phyloP scores from a whole-genome alignment of 768 basidiomycete species.

The Auricularia sp. region DNA sequence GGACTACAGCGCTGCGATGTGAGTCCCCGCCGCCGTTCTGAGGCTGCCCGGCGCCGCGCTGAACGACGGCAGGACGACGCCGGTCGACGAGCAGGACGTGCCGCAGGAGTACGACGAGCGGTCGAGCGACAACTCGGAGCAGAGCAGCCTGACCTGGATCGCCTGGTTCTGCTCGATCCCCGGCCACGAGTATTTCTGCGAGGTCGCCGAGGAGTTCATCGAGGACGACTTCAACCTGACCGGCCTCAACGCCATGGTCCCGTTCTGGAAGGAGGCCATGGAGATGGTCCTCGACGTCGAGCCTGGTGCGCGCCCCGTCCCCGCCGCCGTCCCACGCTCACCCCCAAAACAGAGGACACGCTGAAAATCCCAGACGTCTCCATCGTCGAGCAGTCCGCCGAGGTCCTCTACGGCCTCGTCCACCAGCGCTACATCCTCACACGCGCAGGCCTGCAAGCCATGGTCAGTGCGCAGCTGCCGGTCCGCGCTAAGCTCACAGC shows the following conservation, averaged over 20 bases:
- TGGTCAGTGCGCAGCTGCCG: constrained; percentile 45
- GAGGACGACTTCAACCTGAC: constrained; percentile 99
- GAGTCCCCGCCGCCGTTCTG: no score
- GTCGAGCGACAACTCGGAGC: not conserved
- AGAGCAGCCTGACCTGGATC: constrained; percentile 67
- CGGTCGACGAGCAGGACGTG: not conserved
- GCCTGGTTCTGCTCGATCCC: constrained; percentile 93
- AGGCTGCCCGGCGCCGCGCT: not conserved
- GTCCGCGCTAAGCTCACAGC: not conserved
- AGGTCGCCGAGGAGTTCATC: constrained; percentile 97
- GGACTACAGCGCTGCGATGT: no score
- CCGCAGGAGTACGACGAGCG: constrained; percentile 1
- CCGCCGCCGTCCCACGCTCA: constrained; percentile 31
- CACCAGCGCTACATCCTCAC: constrained; percentile 98
- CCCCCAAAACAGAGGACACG: constrained; percentile 54
- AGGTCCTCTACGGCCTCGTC: constrained; percentile 93
- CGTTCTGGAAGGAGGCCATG: constrained; percentile 99
- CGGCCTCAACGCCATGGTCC: constrained; percentile 89
- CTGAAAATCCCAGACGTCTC: constrained; percentile 96
- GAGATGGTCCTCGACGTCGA: constrained; percentile 99
- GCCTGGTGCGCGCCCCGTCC: constrained; percentile 56
- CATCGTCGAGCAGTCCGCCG: constrained; percentile 95
- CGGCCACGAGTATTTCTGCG: constrained; percentile 96
- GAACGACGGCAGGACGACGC: not conserved
- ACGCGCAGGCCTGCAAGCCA: constrained; percentile 83